A percentile compares a stretch with the other conserved stretches of the same genome.
Evolutionary conservation across 2,329 filamentous ascomycete genomes (phyloP).

Genomic region (Penicillium sp.): DNA sequence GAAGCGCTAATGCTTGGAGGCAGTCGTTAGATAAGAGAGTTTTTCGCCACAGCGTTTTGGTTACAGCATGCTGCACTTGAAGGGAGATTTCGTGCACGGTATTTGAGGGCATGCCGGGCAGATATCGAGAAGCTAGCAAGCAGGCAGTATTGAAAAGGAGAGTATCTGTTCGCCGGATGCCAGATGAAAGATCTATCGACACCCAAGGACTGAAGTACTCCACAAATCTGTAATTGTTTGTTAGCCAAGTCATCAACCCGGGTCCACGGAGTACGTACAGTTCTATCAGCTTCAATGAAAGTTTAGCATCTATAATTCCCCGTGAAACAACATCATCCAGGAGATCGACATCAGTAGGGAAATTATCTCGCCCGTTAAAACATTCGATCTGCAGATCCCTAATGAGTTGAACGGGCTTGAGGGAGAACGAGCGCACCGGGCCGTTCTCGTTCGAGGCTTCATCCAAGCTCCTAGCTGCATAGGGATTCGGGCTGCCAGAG

Average conservation of each 20-base stretch:
- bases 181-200: conserved; percentile 28
- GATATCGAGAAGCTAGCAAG: conserved; percentile 31
- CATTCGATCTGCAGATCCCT: conserved; percentile 32
- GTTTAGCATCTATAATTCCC: conserved; percentile 29
- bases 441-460: conserved; percentile 22
- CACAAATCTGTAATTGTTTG: conserved; percentile 20
- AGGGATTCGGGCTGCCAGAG: conserved; percentile 16
- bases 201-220: conserved; percentile 33
- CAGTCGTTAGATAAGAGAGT: conserved; percentile 28
- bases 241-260: neutral
- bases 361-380: conserved; percentile 24
- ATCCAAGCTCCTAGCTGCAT: conserved; percentile 22
- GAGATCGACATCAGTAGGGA: conserved; percentile 21
- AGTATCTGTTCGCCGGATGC: conserved; percentile 28
- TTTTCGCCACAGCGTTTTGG: conserved; percentile 28
- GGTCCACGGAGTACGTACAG: conserved; percentile 20
- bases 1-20: conserved; percentile 30
- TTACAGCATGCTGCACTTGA: conserved; percentile 30
- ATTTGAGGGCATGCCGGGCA: conserved; percentile 28
- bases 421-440: conserved; percentile 19
- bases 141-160: conserved; percentile 34
- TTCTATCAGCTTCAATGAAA: conserved; percentile 31
- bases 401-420: conserved; percentile 31
- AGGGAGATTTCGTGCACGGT: conserved; percentile 28
- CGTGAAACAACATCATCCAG: conserved; percentile 26